A percentile compares a stretch with the other conserved stretches of the same genome.
Conservation (phyloP, 2,329 filamentous ascomycete species). For the Fusarium torreyae region DNA sequence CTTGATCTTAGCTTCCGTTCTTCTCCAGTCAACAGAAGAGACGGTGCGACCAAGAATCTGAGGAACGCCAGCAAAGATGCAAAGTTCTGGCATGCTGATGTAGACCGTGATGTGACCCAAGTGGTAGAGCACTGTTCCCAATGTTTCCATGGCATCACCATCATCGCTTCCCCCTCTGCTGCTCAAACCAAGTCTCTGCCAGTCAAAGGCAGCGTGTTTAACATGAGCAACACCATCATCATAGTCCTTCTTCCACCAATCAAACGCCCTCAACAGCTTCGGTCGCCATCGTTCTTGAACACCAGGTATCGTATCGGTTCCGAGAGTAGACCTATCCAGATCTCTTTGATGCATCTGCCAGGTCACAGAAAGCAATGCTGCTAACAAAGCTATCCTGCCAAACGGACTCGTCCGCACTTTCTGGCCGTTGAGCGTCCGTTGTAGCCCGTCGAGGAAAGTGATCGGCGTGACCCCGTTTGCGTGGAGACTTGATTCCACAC, state of each 20-base stretch:
- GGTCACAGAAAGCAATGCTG: constrained; percentile 47
- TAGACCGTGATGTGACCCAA: constrained; percentile 50
- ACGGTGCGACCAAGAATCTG: constrained; percentile 50
- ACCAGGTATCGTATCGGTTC: constrained; percentile 46
- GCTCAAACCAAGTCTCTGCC: constrained; percentile 48
- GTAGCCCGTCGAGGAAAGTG: constrained; percentile 50
- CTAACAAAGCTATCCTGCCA: constrained; percentile 47
- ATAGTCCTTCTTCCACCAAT: constrained; percentile 52
- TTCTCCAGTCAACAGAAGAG: constrained; percentile 49
- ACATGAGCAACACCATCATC: constrained; percentile 50
- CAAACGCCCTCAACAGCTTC: constrained; percentile 47
- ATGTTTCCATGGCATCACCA: constrained; percentile 48
- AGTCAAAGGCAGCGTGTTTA: constrained; percentile 49
- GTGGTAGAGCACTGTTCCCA: constrained; percentile 50
- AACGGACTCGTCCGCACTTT: constrained; percentile 49
- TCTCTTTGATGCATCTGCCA: constrained; percentile 52
- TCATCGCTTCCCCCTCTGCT: constrained; percentile 49
- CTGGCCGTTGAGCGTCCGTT: constrained; percentile 48
- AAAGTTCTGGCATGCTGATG: constrained; percentile 51
- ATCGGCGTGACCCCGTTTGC: constrained; percentile 49
- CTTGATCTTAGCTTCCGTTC: constrained; percentile 50
- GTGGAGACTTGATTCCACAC: constrained; percentile 50
- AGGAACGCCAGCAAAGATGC: constrained; percentile 48
- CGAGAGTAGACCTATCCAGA: constrained; percentile 47
- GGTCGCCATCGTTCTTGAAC: constrained; percentile 50